Percentiles rank a stretch among this genome's conserved stretches.
These are phyloP conservation scores for Acaromyces ingoldii DNA, from an alignment of 1,284 basidiomycete genomes.

Conservation along the genomic window DNA sequence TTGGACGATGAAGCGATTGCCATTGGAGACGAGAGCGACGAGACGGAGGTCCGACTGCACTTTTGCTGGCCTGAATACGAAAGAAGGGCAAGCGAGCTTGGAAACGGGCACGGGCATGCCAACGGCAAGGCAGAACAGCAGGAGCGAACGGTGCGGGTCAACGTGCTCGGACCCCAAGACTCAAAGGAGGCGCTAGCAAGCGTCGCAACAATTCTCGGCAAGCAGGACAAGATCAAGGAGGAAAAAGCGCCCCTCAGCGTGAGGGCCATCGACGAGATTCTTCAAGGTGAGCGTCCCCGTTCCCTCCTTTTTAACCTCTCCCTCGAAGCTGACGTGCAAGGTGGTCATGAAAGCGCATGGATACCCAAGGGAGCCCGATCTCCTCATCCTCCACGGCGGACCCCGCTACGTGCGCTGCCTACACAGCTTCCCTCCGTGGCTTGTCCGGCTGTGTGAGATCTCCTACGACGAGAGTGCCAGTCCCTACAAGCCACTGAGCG, in stretches of 20 bases:
- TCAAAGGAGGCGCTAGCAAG: neutral
- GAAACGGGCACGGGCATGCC: no score
- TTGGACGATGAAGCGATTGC: no score
- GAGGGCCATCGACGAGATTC: neutral
- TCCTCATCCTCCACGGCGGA: conserved; percentile 9
- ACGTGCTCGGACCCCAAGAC: conserved; percentile 3
- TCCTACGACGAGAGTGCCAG: neutral
- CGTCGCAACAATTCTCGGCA: neutral
- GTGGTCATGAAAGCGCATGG: neutral
- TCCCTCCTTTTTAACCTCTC: no score
- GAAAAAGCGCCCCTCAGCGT: neutral
- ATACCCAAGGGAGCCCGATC: conserved; percentile 5
- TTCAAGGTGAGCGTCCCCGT: neutral
- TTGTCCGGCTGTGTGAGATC: neutral
- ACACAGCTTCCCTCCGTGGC: conserved; percentile 5
- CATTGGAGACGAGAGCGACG: no score
- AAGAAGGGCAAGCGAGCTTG: no score
- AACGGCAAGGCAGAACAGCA: no score
- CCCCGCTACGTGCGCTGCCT: neutral
- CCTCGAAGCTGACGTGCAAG: neutral
- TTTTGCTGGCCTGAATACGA: no score
- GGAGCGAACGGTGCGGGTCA: neutral
- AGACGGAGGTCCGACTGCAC: no score
- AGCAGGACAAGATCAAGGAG: neutral
- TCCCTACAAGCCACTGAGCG: neutral